These are phyloP conservation scores for Phytophthora foliorum DNA, from an alignment of 352 stramenopile genomes.

Conservation along the genomic window DNA sequence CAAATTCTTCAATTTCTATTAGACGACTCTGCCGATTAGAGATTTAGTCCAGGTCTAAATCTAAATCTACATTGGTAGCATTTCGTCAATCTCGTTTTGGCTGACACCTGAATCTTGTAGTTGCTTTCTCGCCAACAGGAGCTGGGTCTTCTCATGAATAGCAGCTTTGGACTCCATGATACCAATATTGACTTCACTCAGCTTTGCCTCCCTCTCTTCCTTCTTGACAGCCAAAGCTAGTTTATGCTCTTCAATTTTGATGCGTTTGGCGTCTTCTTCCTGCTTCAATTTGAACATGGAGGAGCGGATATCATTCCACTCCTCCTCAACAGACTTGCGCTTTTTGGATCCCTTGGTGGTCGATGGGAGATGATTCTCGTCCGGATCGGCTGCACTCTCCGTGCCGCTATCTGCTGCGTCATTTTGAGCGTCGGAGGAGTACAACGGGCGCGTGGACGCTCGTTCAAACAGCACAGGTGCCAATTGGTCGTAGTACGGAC, in stretches of 20 bases:
- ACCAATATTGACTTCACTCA: background rate
- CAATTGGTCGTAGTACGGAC: no score
- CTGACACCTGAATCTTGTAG: background rate
- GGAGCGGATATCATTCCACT: background rate
- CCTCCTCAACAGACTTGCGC: background rate
- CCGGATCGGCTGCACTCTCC: no score
- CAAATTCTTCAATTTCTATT: no score
- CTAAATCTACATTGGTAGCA: background rate
- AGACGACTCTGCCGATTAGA: no score
- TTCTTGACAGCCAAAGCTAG: background rate
- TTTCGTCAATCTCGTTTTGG: background rate
- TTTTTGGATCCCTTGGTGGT: background rate
- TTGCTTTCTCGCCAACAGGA: background rate
- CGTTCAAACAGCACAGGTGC: no score
- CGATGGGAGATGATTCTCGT: no score
- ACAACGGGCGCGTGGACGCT: no score
- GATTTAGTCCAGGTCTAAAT: no score
- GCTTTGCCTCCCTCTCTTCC: background rate
- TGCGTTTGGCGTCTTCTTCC: background rate
- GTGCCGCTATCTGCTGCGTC: no score
- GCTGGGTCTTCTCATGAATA: background rate
- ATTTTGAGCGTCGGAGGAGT: no score
- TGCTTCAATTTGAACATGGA: background rate
- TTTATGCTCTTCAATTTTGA: background rate
- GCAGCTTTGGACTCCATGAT: background rate